Evolutionary conservation across 805 yeast genomes (phyloP).

Genomic region (Suhomyces faveliae): DNA sequence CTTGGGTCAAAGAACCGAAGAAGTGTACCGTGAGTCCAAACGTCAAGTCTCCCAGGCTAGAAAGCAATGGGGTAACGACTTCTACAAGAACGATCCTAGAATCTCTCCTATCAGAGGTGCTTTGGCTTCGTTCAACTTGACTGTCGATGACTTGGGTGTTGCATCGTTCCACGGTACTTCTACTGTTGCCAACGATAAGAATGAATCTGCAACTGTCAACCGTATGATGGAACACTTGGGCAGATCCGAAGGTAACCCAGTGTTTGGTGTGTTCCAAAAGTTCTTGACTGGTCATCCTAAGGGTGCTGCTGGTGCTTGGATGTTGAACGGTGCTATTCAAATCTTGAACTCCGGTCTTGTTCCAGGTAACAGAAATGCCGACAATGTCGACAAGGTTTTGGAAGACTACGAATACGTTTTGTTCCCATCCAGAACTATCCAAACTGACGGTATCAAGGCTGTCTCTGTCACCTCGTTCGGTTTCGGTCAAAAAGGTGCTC

Average conservation of each 20-base stretch:
- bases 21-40: constrained; percentile 77
- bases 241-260: constrained; percentile 96
- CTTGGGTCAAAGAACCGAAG: constrained; percentile 82
- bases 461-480: constrained; percentile 97
- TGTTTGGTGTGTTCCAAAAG: constrained; percentile 97
- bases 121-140: constrained; percentile 87
- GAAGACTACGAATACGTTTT: constrained; percentile 85
- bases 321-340: constrained; percentile 98
- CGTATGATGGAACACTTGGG: constrained; percentile 94
- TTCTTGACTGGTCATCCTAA: constrained; percentile 99
- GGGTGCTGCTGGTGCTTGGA: constrained; percentile 99
- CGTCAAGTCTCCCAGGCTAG: constrained; percentile 87
- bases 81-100: constrained; percentile 86
- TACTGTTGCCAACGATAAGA: constrained; percentile 97
- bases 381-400: constrained; percentile 81
- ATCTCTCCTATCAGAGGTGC: constrained; percentile 98
- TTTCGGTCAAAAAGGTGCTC: constrained; percentile 99
- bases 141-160: constrained; percentile 92
- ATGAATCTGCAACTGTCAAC: constrained; percentile 89
- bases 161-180: constrained; percentile 99
- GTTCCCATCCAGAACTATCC: constrained; percentile 90
- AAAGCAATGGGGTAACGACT: constrained; percentile 92
- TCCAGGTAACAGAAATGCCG: constrained; percentile 99
- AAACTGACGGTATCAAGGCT: constrained; percentile 97
- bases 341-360: constrained; percentile 88